Evolutionary conservation across 208 protist genomes (phyloP).

Genomic region (Crithidia expoeki): DNA sequence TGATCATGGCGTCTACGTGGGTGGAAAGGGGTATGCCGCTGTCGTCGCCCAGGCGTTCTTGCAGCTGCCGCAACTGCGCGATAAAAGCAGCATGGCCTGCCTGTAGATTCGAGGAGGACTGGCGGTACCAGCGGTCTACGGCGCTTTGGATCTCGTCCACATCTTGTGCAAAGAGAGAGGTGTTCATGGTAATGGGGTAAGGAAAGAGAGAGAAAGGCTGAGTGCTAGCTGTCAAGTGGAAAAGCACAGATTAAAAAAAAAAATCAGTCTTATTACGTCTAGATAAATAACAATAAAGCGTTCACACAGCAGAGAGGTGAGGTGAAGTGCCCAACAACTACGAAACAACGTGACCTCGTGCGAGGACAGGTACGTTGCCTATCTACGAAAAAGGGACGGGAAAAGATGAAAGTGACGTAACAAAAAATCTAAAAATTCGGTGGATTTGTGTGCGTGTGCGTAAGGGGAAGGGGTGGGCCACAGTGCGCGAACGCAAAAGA

Average conservation of each 20-base stretch:
- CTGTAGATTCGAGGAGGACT: conserved; percentile 49
- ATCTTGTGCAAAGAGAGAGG: conserved; percentile 50
- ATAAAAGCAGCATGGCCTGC: conserved; percentile 43
- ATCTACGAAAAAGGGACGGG: not conserved
- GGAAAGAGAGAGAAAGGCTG: not conserved
- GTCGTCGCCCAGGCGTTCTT: conserved; percentile 43
- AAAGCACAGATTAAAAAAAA: not conserved
- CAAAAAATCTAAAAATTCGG: not conserved
- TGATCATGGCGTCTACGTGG: conserved; percentile 44
- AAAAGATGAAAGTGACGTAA: conserved; percentile 1
- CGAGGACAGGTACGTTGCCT: too few species aligned
- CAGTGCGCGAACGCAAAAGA: too few species aligned
- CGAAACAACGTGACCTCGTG: too few species aligned
- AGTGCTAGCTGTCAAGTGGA: too few species aligned
- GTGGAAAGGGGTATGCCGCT: conserved; percentile 1
- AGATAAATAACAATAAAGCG: too few species aligned
- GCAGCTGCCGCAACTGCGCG: conserved; percentile 60
- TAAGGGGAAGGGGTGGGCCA: too few species aligned
- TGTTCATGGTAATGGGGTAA: conserved; percentile 35
- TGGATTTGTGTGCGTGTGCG: too few species aligned
- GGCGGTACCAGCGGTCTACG: conserved; percentile 64
- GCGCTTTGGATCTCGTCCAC: conserved; percentile 72
- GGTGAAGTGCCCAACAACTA: too few species aligned
- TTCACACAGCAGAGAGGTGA: too few species aligned
- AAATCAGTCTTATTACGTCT: not conserved